These are phyloP conservation scores for Tetraselmis striata DNA, from an alignment of 139 green algal genomes.

Conservation along the genomic window DNA sequence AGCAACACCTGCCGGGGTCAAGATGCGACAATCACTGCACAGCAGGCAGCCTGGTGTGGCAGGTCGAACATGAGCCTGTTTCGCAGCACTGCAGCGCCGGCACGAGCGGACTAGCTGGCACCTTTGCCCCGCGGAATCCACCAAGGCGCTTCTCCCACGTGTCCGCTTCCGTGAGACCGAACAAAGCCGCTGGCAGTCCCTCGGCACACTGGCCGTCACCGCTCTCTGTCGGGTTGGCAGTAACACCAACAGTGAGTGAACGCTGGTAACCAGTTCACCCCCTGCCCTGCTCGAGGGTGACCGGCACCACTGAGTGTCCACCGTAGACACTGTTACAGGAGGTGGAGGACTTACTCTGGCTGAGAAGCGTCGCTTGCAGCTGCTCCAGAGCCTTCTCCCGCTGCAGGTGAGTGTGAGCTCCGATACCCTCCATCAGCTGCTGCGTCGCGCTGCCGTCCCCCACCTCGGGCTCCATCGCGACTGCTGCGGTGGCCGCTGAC, in stretches of 20 bases:
- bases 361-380: constrained; percentile 12
- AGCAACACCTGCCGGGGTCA: constrained; percentile 19
- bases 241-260: no score
- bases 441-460: no score
- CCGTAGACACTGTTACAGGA: no score
- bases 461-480: no score
- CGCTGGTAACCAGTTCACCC: no score
- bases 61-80: neutral
- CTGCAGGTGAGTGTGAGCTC: constrained; percentile 21
- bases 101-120: neutral
- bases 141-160: constrained; percentile 43
- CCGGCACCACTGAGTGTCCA: no score
- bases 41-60: neutral
- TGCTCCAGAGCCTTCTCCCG: constrained; percentile 34
- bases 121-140: constrained; percentile 34
- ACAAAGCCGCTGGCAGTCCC: constrained; percentile 13
- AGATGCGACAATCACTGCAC: neutral
- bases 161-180: constrained; percentile 7
- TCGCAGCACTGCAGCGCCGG: no score
- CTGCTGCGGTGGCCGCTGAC: no score
- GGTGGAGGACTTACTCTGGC: neutral
- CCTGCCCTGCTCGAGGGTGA: no score
- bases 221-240: no score
- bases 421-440: constrained; percentile 9
- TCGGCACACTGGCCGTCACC: constrained; percentile 15